Base-by-base conservation (phyloP, 139 green algal species). In the Penium margaritaceum region DNA sequence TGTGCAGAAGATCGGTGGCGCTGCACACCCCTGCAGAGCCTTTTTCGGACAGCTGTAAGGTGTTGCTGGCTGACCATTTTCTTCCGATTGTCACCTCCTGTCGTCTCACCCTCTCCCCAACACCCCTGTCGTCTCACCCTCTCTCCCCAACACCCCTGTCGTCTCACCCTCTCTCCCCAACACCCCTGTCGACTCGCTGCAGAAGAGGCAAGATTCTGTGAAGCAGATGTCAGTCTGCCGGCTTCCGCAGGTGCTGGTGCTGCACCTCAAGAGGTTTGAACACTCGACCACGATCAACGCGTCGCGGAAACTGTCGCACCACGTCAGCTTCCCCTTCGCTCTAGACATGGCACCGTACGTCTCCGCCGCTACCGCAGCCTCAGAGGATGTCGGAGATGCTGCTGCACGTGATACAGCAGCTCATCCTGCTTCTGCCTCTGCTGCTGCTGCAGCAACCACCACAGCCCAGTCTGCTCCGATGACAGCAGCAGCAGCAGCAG, bases 211-310 rank as follows among this genome's bases (percentile, higher is more conserved):
- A 57, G 61, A 75, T n/a, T 69, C 63, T 3, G 35, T 87, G 27
- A 97, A 97, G 87, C 91, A 96, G 89, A 79, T 97, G 80, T 89
- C 85, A 24, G 72, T 97, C 29, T 67, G 82, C 12, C 82, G 79
- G 14, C 84, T 96, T 70, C 90, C 91, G 3, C 88, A 87, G 4
- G 81, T 96, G 47, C 86, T 97, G 66, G 87, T 83, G 54, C 70
- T 97, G 34, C 91, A 97, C 77, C 73, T 93, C 33, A 97, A 97
- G 81, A 83, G 91, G 34, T 96, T 96, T 51, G 41, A 51, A 21
- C 41, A 51, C 41, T 51, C 41, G 9, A 7, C 12, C 44, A 30
- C 44, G 2, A 24, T 30, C 44, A 2, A 3, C 3, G 2, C 27
- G n/a, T 24, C 3, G n/a, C 55, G 33, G 33, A 9, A 4, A 24